Evolutionary conservation across 257 asterid genomes (phyloP), one percentile per base, ranked within the genome.

Genomic region (Forsythia viridissima): DNA sequence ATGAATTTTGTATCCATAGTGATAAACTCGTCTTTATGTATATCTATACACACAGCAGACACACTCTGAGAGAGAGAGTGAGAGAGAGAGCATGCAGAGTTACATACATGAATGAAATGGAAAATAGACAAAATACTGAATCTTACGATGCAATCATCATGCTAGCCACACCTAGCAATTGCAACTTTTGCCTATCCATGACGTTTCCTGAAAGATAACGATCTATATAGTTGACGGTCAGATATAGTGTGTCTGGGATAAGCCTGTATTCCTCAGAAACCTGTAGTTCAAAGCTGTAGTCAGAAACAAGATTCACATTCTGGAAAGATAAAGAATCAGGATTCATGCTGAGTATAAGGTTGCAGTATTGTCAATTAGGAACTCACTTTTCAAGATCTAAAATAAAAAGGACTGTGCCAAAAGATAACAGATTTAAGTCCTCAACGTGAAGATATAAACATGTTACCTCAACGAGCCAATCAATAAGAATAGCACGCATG

Each of bases 381-480:
- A 46, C 18, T 4, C 5, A 46, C 55, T 46, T 12, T 44, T 46
- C 13, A 18, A 46, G 2, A 46, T 11, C 55, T 11, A 46, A 46
- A 46, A 46, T 46, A 2, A 21, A 48, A n/a, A 8, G 55, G 18
- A 3, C 55, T 11, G 6, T 3, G 55, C 55, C 55, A 21, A 15
- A 63, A 63, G 39, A 3, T 4, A 41, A 21, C 2, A 73, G 70
- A 6, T 6, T 38, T 2, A 59, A 44, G 2, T 21, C 55, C 9
- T 46, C 55, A 61, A 42, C 20, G 8, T 73, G 7, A 69, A 77
- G 36, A 44, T 16, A 46, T 3, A 46, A 6, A 52, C 63, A 68
- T 3, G 67, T 71, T 77, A 91, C 99, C 98, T 95, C 97, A 9
- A 77, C 59, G 5, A 77, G 76, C 76, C 70, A 70, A 63, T 89